These are phyloP conservation scores for Paecilomyces fulvus DNA, from an alignment of 2,329 filamentous ascomycete species.

Conservation along the genomic window DNA sequence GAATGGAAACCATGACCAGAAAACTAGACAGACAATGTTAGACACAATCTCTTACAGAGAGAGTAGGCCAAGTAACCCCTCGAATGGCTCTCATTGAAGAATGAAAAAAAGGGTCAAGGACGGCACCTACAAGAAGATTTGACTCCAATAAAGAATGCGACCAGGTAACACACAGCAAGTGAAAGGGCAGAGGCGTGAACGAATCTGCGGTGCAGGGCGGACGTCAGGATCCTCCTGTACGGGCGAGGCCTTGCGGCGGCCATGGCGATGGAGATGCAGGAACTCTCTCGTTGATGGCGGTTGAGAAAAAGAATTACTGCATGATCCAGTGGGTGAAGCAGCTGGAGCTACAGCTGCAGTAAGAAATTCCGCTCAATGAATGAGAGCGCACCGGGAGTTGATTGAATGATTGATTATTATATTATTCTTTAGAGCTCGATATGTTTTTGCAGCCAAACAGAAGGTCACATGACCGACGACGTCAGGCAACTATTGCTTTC, in stretches of 20 bases:
- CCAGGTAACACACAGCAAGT: constrained; percentile 62
- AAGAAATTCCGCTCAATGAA: constrained; percentile 1
- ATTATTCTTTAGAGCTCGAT: not conserved
- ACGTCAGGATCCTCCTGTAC: constrained; percentile 87
- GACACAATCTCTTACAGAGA: not conserved
- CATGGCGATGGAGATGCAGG: constrained; percentile 22
- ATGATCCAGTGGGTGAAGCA: constrained; percentile 9
- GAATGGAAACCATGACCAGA: constrained; percentile 83
- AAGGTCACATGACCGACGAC: not conserved
- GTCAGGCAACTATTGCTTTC: not conserved
- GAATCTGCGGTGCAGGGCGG: constrained; percentile 79
- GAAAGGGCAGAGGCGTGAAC: constrained; percentile 65
- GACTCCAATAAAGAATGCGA: constrained; percentile 61
- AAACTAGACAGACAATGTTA: constrained; percentile 39
- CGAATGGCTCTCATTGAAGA: not conserved
- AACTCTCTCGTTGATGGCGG: constrained; percentile 14
- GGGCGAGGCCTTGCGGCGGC: constrained; percentile 31
- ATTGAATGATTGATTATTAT: not conserved
- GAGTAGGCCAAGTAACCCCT: not conserved
- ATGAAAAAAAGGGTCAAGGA: not conserved
- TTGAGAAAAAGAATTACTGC: constrained; percentile 13
- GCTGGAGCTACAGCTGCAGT: not conserved
- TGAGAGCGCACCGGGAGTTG: not conserved
- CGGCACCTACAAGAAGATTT: constrained; percentile 58
- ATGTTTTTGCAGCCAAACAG: not conserved